Evolutionary conservation across 768 basidiomycete genomes (phyloP), one percentile per base, ranked within the genome.

Genomic region (Mycena haematopus): DNA sequence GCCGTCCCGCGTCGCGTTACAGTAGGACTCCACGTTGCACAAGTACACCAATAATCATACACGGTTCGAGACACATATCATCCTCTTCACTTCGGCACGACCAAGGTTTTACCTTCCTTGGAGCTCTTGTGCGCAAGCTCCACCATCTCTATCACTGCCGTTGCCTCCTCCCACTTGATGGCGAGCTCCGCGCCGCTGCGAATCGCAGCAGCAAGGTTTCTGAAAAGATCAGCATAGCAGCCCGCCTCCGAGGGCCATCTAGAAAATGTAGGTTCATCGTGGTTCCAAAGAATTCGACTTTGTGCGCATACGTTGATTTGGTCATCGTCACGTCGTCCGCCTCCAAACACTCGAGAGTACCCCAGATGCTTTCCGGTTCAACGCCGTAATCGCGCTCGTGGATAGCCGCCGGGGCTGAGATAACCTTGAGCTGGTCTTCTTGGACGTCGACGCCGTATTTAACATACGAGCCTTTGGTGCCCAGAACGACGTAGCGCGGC

Each of bases 381-480:
- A 74, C 75, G 13, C 90, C 92, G 66, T 84, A 89, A 27, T 72
- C 71, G 5, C 74, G 63, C 47, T 78, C 77, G 63, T 82, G 71
- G 42, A 85, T 84, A 13, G 74, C 78, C 17, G 69, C 72, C 25
- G 85, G 84, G 6, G 77, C 73, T 10, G 81, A 69, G 52, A 87
- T 84, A 13, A 72, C 79, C 70, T 86, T 87, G 52, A 93, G 82
- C 65, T 91, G 88, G 54, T 86, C 86, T 75, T 95, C 93, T 71
- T 95, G 93, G 3, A 86, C 76, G 73, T 94, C 93, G 22, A 92
- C 72, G 6, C 92, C 92, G 69, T 81, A 84, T 74, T 96, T 95
- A 60, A 82, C 78, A 75, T 83, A 94, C 3, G 86, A 84, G 27
- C 91, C 92, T 62, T 82, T 80, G 24, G 86, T 86, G 44, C 92